Percentiles rank a stretch among this genome's conserved stretches.
Conservation (phyloP, 305 asterid species). For the Rubia occidens region DNA sequence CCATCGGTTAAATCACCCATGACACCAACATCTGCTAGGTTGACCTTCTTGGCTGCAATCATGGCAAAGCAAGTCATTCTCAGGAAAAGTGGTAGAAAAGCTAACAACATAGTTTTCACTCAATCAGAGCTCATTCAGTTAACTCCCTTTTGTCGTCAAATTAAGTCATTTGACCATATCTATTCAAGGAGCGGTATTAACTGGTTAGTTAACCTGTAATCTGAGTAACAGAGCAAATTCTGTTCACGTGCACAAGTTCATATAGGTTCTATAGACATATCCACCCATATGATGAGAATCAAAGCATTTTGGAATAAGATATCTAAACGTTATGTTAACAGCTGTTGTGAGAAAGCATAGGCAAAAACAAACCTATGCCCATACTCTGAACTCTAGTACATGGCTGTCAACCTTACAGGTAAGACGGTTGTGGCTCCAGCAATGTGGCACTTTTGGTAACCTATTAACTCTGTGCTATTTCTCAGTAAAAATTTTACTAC, state of each 20-base stretch:
- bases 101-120: not conserved
- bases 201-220: not conserved
- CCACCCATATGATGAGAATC: no score
- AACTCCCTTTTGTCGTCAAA: not conserved
- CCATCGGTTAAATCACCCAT: conserved; percentile 63
- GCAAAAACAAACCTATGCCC: not conserved
- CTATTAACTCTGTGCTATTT: not conserved
- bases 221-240: not conserved
- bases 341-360: not conserved
- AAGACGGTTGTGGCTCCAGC: not conserved
- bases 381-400: not conserved
- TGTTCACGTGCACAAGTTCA: not conserved
- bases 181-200: not conserved
- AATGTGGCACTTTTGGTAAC: not conserved
- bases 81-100: not conserved
- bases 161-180: not conserved
- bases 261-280: not conserved
- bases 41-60: conserved; percentile 70
- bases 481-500: not conserved
- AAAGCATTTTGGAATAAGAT: not conserved
- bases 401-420: not conserved
- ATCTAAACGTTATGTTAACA: not conserved
- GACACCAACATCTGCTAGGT: conserved; percentile 74
- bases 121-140: not conserved
- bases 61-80: not conserved